Percentiles rank a stretch among this genome's conserved stretches.
These are phyloP conservation scores for Coelastrella sp. DNA, from an alignment of 139 green algal species.

Conservation along the genomic window DNA sequence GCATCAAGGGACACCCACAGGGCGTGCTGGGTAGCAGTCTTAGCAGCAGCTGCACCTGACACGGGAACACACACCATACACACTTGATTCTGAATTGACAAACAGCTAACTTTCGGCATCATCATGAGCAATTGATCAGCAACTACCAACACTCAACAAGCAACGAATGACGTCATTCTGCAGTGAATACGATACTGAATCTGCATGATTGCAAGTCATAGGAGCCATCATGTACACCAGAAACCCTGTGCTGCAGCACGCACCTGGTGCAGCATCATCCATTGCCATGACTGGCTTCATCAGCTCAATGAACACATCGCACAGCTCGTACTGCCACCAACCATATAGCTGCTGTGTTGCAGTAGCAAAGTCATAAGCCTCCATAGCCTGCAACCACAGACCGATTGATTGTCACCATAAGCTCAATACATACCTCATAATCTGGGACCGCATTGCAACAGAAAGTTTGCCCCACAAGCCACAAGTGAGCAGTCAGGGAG, in stretches of 20 bases:
- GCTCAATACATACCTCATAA: neutral
- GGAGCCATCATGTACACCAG: neutral
- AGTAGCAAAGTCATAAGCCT: slow-evolving; percentile 87
- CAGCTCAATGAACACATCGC: slow-evolving; percentile 99
- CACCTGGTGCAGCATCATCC: slow-evolving; percentile 46
- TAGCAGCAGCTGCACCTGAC: slow-evolving; percentile 55
- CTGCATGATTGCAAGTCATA: too few species aligned
- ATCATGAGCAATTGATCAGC: neutral
- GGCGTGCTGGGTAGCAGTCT: slow-evolving; percentile 73
- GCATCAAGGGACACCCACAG: slow-evolving; percentile 89
- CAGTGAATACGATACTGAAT: neutral
- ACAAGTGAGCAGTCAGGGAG: neutral
- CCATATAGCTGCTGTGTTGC: slow-evolving; percentile 86
- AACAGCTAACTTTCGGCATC: neutral
- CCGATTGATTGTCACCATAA: neutral
- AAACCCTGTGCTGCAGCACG: slow-evolving; percentile 5
- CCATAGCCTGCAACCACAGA: slow-evolving; percentile 61
- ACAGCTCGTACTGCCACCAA: slow-evolving; percentile 96
- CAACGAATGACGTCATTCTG: neutral
- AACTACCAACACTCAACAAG: neutral
- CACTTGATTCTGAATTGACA: neutral
- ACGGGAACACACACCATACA: neutral
- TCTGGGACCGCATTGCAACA: neutral
- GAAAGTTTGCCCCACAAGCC: neutral
- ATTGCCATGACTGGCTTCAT: slow-evolving; percentile 87